Evolutionary conservation across 805 yeast genomes (phyloP), one percentile per base, ranked within the genome.

Genomic region (Yarrowia keelungensis): DNA sequence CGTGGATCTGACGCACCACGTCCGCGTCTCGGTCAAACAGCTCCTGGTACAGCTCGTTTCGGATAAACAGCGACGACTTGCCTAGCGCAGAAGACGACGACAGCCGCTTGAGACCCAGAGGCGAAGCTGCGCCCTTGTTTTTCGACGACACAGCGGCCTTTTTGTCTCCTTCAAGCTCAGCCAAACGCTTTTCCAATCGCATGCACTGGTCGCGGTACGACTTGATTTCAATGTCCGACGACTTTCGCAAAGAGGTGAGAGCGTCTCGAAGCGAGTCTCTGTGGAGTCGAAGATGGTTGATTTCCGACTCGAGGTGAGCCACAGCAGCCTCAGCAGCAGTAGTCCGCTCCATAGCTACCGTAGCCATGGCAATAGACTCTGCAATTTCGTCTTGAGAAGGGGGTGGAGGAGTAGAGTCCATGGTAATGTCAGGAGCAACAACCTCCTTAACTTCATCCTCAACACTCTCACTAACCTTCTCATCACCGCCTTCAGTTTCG

Each of bases 11-110:
- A n/a, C 56, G 16, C 15, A 62, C 64, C 39, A 38, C 58, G 15
- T 58, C 56, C 1, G 65, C 67, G 16, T 53, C 67, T n/a, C 46
- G 50, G 14, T 67, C 53, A 47, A 59, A 67, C n/a, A 62, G 69
- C 32, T 46, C 54, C 41, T 61, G 72, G 26, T 53, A 70, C 19
- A 36, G 67, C 42, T 56, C 49, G 56, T 59, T 68, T 38, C 70
- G 43, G 10, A 64, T 19, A 42, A 41, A 69, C 32, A 45, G 50
- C 8, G 70, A 68, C 3, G 58, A 36, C n/a, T 62, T 62, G 3
- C 56, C 56, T 3, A 62, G 56, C 0, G 67, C 54, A 2, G 67
- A 62, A 11, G 45, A 36, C 3, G 67, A 47, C 9, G 56, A 47
- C n/a, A 62, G 47, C 3, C 56, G 45, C 11, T 49, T 62, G 12